Conservation (phyloP, 352 stramenopile genomes). For the Globisporangium abappressorium region DNA sequence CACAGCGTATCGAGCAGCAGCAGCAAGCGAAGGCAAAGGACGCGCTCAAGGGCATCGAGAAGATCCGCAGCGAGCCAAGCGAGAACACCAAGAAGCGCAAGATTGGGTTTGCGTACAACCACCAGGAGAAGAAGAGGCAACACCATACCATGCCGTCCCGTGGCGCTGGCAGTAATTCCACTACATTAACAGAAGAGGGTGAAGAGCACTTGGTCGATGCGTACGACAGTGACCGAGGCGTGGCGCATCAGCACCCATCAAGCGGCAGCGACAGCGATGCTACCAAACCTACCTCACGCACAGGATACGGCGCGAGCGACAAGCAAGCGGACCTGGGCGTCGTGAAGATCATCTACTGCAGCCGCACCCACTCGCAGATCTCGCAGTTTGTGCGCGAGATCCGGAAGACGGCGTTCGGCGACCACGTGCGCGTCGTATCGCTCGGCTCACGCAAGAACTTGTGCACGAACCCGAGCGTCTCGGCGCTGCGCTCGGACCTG, state of each 20-base stretch:
- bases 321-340: constrained; percentile 39
- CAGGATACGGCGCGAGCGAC: constrained; percentile 2
- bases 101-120: constrained; percentile 54
- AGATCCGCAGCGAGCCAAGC: constrained; percentile 39
- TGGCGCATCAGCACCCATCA: constrained; percentile 3
- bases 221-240: constrained; percentile 68
- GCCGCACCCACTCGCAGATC: constrained; percentile 88
- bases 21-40: constrained; percentile 42
- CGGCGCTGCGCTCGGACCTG: constrained; percentile 63
- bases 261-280: constrained; percentile 46
- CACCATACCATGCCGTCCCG: constrained; percentile 2
- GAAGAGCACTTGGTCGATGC: constrained; percentile 68
- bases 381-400: constrained; percentile 89
- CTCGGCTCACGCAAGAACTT: constrained; percentile 85
- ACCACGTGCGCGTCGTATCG: constrained; percentile 72
- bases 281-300: background rate
- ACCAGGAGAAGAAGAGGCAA: constrained; percentile 55
- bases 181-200: constrained; percentile 21
- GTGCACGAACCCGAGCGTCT: constrained; percentile 75
- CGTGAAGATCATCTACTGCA: constrained; percentile 89
- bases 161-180: background rate
- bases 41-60: constrained; percentile 55
- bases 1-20: constrained; percentile 37
- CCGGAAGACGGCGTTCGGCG: constrained; percentile 70
- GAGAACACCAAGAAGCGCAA: constrained; percentile 69